Percentiles rank a stretch among this genome's conserved stretches.
Conservation (phyloP, 495 filamentous ascomycete genomes). For the Aspergillus kassunensis region DNA sequence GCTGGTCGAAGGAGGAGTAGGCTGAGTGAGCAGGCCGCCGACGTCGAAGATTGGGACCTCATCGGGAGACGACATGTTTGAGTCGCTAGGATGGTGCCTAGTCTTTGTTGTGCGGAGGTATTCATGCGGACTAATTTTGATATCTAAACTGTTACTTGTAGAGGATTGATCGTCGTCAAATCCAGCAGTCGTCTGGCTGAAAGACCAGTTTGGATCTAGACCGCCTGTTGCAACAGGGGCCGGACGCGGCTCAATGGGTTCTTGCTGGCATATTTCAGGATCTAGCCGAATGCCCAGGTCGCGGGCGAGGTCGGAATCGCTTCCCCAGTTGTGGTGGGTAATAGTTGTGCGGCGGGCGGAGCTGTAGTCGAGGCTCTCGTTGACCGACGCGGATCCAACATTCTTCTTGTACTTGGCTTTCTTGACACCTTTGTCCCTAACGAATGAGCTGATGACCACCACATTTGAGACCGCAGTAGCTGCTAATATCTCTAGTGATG, state of each 20-base stretch:
- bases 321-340: slow-evolving; percentile 69
- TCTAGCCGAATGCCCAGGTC: slow-evolving; percentile 65
- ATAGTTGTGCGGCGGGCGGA: slow-evolving; percentile 46
- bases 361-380: slow-evolving; percentile 48
- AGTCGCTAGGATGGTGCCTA: slow-evolving; percentile 9
- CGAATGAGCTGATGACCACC: slow-evolving; percentile 76
- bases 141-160: slow-evolving; percentile 29
- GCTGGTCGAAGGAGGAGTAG: slow-evolving; percentile 13
- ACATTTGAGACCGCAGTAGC: slow-evolving; percentile 74
- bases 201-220: slow-evolving; percentile 33
- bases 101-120: slow-evolving; percentile 32
- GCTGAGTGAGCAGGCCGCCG: slow-evolving; percentile 57
- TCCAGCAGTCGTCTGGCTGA: slow-evolving; percentile 17
- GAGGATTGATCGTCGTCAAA: slow-evolving; percentile 29
- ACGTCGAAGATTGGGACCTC: slow-evolving; percentile 65
- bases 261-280: slow-evolving; percentile 51
- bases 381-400: slow-evolving; percentile 51
- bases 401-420: slow-evolving; percentile 63
- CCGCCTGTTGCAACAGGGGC: slow-evolving; percentile 32
- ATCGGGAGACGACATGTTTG: neutral
- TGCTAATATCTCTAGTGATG: slow-evolving; percentile 73
- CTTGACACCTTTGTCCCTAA: slow-evolving; percentile 73
- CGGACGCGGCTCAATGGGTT: slow-evolving; percentile 31
- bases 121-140: slow-evolving; percentile 35
- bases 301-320: slow-evolving; percentile 73